These are phyloP conservation scores for Penicillium psychrosexuale DNA, from an alignment of 2,329 filamentous ascomycete species.

Conservation along the genomic window DNA sequence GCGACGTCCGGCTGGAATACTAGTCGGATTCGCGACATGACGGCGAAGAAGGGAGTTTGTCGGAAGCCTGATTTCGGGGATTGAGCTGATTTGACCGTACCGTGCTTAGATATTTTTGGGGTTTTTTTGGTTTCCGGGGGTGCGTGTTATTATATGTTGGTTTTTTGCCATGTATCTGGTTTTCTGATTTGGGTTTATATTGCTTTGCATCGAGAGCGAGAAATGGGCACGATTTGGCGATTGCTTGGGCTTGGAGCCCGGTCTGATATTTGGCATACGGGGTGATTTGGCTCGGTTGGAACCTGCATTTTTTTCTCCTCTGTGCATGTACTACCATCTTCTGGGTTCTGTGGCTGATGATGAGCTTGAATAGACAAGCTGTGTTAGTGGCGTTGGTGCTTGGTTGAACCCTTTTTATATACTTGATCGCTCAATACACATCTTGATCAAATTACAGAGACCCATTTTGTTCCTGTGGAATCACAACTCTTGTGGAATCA, in stretches of 20 bases:
- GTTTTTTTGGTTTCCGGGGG: too few species aligned
- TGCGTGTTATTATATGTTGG: neutral
- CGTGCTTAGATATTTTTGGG: neutral
- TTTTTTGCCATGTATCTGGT: neutral
- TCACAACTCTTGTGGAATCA: too few species aligned
- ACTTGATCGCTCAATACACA: neutral
- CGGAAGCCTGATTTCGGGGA: constrained; percentile 28
- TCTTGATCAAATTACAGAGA: neutral
- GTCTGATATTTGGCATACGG: neutral
- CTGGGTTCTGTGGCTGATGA: neutral
- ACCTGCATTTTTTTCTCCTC: neutral
- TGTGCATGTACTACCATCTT: neutral
- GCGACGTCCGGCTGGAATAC: constrained; percentile 34
- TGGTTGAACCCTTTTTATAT: neutral
- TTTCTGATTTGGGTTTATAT: neutral
- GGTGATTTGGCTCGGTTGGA: neutral
- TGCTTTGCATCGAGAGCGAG: neutral
- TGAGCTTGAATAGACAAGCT: neutral
- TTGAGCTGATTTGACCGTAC: neutral
- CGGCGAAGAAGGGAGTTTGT: constrained; percentile 29
- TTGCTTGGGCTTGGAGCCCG: neutral
- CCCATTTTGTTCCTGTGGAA: neutral
- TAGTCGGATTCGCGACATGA: constrained; percentile 28
- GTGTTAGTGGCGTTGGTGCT: constrained; percentile 3
- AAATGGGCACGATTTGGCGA: neutral